Base-by-base conservation (phyloP, 495 filamentous ascomycete species). In the Apiosordaria backusii region DNA sequence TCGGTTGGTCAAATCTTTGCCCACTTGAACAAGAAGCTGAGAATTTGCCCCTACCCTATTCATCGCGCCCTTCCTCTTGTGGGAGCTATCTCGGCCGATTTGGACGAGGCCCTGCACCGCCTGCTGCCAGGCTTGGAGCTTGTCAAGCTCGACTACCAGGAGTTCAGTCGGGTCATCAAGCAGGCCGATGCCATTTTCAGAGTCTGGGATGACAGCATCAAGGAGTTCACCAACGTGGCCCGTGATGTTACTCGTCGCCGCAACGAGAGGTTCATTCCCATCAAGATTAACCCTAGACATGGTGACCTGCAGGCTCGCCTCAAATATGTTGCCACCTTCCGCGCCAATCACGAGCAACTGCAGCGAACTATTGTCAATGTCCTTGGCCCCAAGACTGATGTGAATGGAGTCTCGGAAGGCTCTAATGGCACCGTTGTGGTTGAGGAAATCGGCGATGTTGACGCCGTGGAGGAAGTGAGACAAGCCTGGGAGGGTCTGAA, bases 181-280 rank as follows among this genome's bases (percentile, higher is more conserved):
- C 88, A 87, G 25, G 88, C 92, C 10, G 90, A 93, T 27, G 84
- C 84, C 16, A 93, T 99, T 65, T 99, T 93, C 86, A 84, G 84
- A 53, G 88, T 88, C 22, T 99, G 95, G 95, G 95, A 98, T 65
- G 92, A 97, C 65, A 91, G 92, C 74, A 83, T 96, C 71, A 97
- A 97, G 77, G 96, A 97, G 70, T 98, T 99, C 74, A 97, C 94
- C 18, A 96, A 96, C 71, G 90, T 98, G 70, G 95, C 95, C 18
- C 89, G 95, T 72, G 96, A 98, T 66, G 91, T 94, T 7, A 97
- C 91, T 16, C 85, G 93, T 64, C 90, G 92, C 65, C 87, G 93
- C 63, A 92, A 93, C 68, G 95, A 98, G 77, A 95, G 93, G 71
- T 98, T 98, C 77, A 98, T 99, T 67, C 93, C 94, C 6, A 97